Evolutionary conservation across 331 rosid genomes (phyloP).

Genomic region (Acacia pycnantha): DNA sequence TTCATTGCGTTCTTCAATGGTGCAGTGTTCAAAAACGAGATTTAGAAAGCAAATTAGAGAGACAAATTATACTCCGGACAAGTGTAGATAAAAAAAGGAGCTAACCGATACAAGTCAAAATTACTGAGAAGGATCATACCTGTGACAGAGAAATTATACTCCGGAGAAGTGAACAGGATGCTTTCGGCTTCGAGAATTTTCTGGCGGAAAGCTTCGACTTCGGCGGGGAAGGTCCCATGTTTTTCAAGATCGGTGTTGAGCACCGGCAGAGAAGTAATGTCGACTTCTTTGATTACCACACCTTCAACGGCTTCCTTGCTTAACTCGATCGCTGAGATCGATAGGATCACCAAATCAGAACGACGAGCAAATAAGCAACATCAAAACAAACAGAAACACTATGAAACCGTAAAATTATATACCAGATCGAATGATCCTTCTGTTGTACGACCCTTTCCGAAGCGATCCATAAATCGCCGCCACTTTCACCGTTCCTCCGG

Average conservation of each 20-base stretch:
- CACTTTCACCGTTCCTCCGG: slow-evolving; percentile 31
- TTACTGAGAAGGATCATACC: slow-evolving; percentile 13
- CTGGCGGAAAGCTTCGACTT: slow-evolving; percentile 45
- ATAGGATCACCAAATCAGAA: not conserved
- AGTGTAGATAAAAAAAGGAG: too few relatives aligned
- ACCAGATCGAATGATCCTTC: slow-evolving; percentile 46
- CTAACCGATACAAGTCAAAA: too few relatives aligned
- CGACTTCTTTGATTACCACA: slow-evolving; percentile 44
- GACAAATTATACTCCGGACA: slow-evolving; percentile 41
- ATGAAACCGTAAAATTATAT: not conserved
- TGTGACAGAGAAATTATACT: slow-evolving; percentile 36
- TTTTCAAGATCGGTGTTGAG: slow-evolving; percentile 56
- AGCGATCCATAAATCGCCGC: slow-evolving; percentile 62
- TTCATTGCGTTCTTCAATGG: slow-evolving; percentile 64
- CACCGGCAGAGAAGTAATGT: slow-evolving; percentile 49
- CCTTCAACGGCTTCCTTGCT: slow-evolving; percentile 36
- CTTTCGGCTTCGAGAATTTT: slow-evolving; percentile 51
- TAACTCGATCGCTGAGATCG: slow-evolving; percentile 36
- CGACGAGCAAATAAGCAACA: too few relatives aligned
- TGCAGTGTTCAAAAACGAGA: not conserved
- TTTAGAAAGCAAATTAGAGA: too few relatives aligned
- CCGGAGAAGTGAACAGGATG: slow-evolving; percentile 52
- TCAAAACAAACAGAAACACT: not conserved
- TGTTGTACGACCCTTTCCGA: slow-evolving; percentile 49
- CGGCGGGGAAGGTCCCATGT: slow-evolving; percentile 38